phyloP scores from a whole-genome alignment of 2,329 filamentous ascomycete genomes.

The Cladophialophora yegresii region DNA sequence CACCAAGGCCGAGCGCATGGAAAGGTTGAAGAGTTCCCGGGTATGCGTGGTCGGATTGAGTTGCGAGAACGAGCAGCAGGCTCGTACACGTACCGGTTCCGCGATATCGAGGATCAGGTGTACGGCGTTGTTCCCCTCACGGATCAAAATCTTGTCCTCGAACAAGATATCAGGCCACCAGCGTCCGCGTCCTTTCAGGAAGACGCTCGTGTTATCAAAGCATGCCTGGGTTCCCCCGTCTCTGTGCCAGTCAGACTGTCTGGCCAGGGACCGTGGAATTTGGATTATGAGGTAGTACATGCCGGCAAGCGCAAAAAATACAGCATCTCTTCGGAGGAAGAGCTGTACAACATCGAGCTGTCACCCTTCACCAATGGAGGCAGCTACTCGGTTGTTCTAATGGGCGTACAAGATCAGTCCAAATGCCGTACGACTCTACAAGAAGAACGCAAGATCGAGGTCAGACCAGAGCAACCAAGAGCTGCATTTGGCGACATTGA shows the following conservation, averaged over 20 bases:
- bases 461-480: slow-evolving; percentile 83
- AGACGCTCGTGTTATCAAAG: slow-evolving; percentile 57
- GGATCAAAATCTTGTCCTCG: slow-evolving; percentile 64
- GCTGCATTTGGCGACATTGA: slow-evolving; percentile 84
- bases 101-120: slow-evolving; percentile 75
- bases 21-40: slow-evolving; percentile 62
- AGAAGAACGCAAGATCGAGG: slow-evolving; percentile 80
- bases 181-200: slow-evolving; percentile 73
- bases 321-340: slow-evolving; percentile 63
- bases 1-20: slow-evolving; percentile 57
- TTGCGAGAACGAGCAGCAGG: slow-evolving; percentile 80
- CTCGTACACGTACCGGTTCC: slow-evolving; percentile 83
- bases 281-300: slow-evolving; percentile 92
- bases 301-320: slow-evolving; percentile 78
- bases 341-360: slow-evolving; percentile 72
- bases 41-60: slow-evolving; percentile 79
- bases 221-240: slow-evolving; percentile 81
- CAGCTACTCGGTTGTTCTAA: slow-evolving; percentile 84
- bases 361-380: slow-evolving; percentile 75
- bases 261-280: slow-evolving; percentile 81
- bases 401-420: slow-evolving; percentile 80
- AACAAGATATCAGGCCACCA: slow-evolving; percentile 91
- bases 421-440: slow-evolving; percentile 84
- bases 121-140: slow-evolving; percentile 69
- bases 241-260: slow-evolving; percentile 72